Evolutionary conservation across 345 rosid species (phyloP).

Genomic region (Gossypium raimondii): DNA sequence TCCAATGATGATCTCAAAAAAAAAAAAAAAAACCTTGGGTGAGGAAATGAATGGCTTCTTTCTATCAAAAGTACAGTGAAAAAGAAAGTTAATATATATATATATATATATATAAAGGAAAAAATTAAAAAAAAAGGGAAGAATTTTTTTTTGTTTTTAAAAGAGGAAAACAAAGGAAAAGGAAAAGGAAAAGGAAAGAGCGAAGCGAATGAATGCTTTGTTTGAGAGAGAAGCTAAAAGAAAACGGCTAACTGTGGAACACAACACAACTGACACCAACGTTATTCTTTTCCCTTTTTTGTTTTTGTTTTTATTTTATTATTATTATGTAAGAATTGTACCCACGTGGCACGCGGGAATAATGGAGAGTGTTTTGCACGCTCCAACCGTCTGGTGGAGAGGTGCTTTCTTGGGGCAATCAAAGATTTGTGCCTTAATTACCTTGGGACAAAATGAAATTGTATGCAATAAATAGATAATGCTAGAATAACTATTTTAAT

Average conservation of each 20-base stretch:
- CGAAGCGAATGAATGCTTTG: slow-evolving; percentile 40
- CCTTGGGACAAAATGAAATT: not conserved
- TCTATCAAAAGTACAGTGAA: slow-evolving; percentile 28
- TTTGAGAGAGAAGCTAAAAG: slow-evolving; percentile 36
- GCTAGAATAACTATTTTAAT: not conserved
- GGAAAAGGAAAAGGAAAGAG: slow-evolving; percentile 7
- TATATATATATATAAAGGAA: slow-evolving; percentile 3
- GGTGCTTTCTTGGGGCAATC: slow-evolving; percentile 19
- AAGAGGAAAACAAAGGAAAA: not conserved
- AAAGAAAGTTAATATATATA: slow-evolving; percentile 20
- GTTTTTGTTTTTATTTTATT: not conserved
- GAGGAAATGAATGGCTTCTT: slow-evolving; percentile 11
- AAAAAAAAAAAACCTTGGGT: not conserved
- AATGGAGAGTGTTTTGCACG: slow-evolving; percentile 15
- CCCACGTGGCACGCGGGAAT: slow-evolving; percentile 7
- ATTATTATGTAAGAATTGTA: not conserved
- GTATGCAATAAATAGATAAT: not conserved
- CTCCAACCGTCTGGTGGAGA: slow-evolving; percentile 26
- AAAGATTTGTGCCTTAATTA: not conserved
- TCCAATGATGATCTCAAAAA: slow-evolving; percentile 23
- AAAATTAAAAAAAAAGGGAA: not conserved
- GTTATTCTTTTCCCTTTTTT: slow-evolving; percentile 32
- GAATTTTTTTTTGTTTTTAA: not conserved
- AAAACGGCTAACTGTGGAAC: slow-evolving; percentile 41
- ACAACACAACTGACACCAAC: slow-evolving; percentile 29